Evolutionary conservation across 2,329 filamentous ascomycete species (phyloP).

Genomic region (Cercospora sp.): DNA sequence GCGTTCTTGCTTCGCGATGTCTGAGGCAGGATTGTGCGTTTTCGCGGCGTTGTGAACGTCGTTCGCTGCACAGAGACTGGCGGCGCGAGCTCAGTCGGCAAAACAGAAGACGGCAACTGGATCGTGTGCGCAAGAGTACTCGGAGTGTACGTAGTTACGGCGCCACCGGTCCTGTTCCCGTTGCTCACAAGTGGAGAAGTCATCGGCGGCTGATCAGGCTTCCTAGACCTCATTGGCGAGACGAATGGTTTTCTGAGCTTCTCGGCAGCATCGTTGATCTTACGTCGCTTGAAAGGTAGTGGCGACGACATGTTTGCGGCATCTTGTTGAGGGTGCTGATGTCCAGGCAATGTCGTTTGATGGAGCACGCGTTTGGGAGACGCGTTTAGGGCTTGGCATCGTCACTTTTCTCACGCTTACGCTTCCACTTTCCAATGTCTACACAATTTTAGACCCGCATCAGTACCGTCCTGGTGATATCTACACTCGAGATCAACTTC

Average conservation of each 20-base stretch:
- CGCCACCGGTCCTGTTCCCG: conserved; percentile 21
- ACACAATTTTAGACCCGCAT: no score
- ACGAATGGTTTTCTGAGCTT: conserved; percentile 70
- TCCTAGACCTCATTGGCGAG: conserved; percentile 62
- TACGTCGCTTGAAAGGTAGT: conserved; percentile 58
- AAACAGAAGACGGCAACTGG: conserved; percentile 13
- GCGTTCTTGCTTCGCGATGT: conserved; percentile 26
- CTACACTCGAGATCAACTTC: neutral
- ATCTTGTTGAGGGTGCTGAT: neutral
- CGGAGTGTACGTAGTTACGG: conserved; percentile 29
- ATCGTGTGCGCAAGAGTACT: conserved; percentile 37
- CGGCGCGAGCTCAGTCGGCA: neutral
- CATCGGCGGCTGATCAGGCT: conserved; percentile 20
- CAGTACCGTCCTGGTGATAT: neutral
- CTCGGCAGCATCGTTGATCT: conserved; percentile 59
- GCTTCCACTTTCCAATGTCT: neutral
- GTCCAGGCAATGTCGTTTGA: neutral
- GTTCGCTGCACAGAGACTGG: conserved; percentile 3
- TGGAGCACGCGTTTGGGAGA: neutral
- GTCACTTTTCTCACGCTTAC: neutral
- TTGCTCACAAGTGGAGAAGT: conserved; percentile 23
- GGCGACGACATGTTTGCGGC: conserved; percentile 25
- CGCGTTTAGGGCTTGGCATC: neutral
- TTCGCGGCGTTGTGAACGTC: conserved; percentile 6
- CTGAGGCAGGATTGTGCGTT: conserved; percentile 38